These are phyloP conservation scores for Nannochloropsis salina DNA, from an alignment of 108 stramenopile species.

Conservation along the genomic window DNA sequence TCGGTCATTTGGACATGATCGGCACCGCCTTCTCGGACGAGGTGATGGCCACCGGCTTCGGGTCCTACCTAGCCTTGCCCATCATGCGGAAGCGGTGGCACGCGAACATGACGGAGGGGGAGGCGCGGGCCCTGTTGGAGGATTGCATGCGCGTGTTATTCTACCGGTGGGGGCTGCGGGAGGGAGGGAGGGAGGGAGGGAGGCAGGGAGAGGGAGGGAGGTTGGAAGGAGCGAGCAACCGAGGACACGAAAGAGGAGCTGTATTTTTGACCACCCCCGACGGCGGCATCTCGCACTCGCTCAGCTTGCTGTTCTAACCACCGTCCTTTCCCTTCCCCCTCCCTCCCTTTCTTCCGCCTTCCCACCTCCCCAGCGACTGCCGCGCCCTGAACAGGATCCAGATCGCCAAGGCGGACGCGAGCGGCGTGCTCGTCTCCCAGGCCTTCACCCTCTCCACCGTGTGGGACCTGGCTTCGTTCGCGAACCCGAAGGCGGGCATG, in stretches of 20 bases:
- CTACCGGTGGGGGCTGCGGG: conserved; percentile 59
- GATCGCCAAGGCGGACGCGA: conserved; percentile 70
- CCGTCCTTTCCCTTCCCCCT: background rate
- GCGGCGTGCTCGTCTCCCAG: conserved; percentile 45
- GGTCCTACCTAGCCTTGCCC: conserved; percentile 86
- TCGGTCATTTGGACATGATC: conserved; percentile 90
- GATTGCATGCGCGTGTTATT: conserved; percentile 94
- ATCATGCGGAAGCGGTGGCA: conserved; percentile 83
- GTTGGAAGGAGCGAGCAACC: too few species aligned
- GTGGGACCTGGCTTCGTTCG: conserved; percentile 52
- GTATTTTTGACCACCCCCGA: too few species aligned
- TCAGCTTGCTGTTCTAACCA: background rate
- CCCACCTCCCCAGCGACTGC: background rate
- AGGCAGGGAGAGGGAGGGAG: too few species aligned
- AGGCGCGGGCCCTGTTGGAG: conserved; percentile 89
- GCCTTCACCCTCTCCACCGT: conserved; percentile 47
- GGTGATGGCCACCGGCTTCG: conserved; percentile 92
- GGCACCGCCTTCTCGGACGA: conserved; percentile 92
- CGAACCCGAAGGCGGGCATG: conserved; percentile 46
- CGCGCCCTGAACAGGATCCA: conserved; percentile 82
- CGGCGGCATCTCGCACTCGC: too few species aligned
- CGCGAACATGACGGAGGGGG: conserved; percentile 68
- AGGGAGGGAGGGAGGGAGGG: too few species aligned
- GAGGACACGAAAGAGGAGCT: too few species aligned
- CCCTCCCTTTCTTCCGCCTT: background rate